Evolutionary conservation across 2,329 filamentous ascomycete species (phyloP).

Genomic region (Allantophomopsis cytisporea): DNA sequence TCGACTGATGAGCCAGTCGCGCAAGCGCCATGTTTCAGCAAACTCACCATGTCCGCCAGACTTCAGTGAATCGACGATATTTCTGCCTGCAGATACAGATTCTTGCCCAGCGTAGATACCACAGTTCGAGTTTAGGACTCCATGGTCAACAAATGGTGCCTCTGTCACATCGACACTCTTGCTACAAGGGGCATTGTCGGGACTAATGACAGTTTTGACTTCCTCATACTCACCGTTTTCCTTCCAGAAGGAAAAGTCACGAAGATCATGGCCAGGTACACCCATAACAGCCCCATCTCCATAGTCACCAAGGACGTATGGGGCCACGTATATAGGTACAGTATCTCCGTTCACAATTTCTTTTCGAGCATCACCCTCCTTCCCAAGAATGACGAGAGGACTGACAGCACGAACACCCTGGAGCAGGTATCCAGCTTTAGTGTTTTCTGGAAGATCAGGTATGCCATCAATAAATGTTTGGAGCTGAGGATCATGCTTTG

Average conservation of each 20-base stretch:
- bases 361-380: conserved; percentile 11
- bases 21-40: conserved; percentile 65
- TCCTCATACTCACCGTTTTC: conserved; percentile 47
- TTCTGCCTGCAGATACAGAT: conserved; percentile 46
- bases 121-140: conserved; percentile 52
- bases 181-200: conserved; percentile 26
- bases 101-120: conserved; percentile 49
- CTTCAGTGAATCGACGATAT: conserved; percentile 44
- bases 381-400: conserved; percentile 38
- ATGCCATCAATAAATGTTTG: conserved; percentile 55
- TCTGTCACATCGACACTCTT: conserved; percentile 24
- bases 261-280: conserved; percentile 70
- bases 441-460: conserved; percentile 35
- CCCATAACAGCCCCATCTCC: conserved; percentile 87
- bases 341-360: conserved; percentile 33
- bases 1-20: conserved; percentile 86
- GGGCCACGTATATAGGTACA: conserved; percentile 67
- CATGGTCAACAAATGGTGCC: conserved; percentile 39
- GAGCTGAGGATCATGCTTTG: conserved; percentile 44
- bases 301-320: conserved; percentile 76
- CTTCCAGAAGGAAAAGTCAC: conserved; percentile 72
- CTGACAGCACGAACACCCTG: conserved; percentile 47
- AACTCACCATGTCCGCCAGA: conserved; percentile 37
- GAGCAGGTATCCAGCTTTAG: conserved; percentile 56
- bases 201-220: conserved; percentile 46